Percentiles rank a stretch among this genome's conserved stretches.
These are phyloP conservation scores for Dissophora ornata DNA, from an alignment of 192 early-diverging fungal species.

Conservation along the genomic window DNA sequence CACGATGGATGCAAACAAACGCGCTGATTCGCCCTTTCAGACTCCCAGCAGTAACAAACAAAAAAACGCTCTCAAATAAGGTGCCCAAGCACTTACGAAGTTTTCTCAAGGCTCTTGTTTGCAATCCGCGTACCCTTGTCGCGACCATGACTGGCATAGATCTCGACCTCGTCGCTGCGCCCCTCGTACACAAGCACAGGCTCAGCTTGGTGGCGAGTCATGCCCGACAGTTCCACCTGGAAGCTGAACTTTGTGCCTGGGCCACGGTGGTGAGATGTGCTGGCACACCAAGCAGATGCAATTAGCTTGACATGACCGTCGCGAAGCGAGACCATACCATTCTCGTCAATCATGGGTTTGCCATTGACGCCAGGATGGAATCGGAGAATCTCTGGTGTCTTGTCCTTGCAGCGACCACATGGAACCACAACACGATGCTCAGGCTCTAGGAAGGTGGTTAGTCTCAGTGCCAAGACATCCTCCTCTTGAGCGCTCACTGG, in stretches of 20 bases:
- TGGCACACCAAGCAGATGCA: slow-evolving; percentile 53
- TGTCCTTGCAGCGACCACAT: slow-evolving; percentile 53
- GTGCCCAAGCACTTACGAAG: slow-evolving; percentile 11
- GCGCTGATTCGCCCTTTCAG: background rate
- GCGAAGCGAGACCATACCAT: slow-evolving; percentile 44
- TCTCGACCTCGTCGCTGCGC: slow-evolving; percentile 48
- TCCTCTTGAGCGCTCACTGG: slow-evolving; percentile 46
- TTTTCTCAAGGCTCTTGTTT: slow-evolving; percentile 33
- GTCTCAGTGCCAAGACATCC: slow-evolving; percentile 42
- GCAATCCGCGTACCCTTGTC: slow-evolving; percentile 41
- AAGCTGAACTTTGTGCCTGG: slow-evolving; percentile 55
- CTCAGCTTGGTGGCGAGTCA: slow-evolving; percentile 35
- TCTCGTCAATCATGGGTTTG: slow-evolving; percentile 56
- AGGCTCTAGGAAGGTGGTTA: slow-evolving; percentile 43
- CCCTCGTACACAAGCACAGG: slow-evolving; percentile 37
- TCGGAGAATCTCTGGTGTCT: slow-evolving; percentile 48
- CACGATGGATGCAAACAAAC: background rate
- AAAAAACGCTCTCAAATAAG: background rate
- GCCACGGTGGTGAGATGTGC: slow-evolving; percentile 53
- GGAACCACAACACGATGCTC: slow-evolving; percentile 51
- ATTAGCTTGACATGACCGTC: slow-evolving; percentile 52
- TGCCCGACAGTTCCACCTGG: slow-evolving; percentile 30
- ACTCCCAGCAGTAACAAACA: background rate
- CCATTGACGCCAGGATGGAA: slow-evolving; percentile 54
- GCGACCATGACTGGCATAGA: slow-evolving; percentile 53